Evolutionary conservation across 495 filamentous ascomycete species (phyloP), one percentile per base, ranked within the genome.

Genomic region (Neurospora discreta): DNA sequence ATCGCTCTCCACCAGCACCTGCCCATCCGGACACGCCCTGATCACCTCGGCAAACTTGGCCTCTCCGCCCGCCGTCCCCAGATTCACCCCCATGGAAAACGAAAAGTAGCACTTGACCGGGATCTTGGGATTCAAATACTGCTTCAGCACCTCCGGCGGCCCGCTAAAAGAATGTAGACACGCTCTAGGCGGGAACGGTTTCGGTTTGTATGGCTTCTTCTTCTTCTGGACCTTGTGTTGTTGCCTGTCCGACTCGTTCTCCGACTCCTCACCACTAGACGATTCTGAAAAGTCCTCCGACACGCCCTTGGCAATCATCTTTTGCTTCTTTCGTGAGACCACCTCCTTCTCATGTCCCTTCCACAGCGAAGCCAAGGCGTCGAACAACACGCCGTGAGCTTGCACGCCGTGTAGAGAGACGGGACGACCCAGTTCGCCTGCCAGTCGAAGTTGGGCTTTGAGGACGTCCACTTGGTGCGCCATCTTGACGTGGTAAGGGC

Each of bases 151-250:
- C 44, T 95, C 90, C 26, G 87, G 80, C n/a, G 91, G 87, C 1
- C 94, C 96, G 40, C 92, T 94, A 78, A 92, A 99, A 0, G 94
- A 97, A 80, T 99, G 95, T 75, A 99, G 85, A 77, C 95, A 99
- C 75, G 98, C 90, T 40, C 94, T 87, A 2, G 95, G 94, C 10
- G 95, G 95, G 77, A 91, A 99, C 0, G 91, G 91, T 46, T 85
- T 82, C 0, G 78, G 74, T 58, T 74, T 68, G 72, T 77, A 76
- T 5, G 43, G 68, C 70, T 73, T 74, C 39, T 43, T 68, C 33
- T 36, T 36, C 4, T 36, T 36, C 33, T 36, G 4, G 33, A 6
- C 33, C 4, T 36, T 36, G 33, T 36, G 33, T 36, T 5, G 33
- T 36, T 36, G 33, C 6, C 5, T n/a, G 41, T 67, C 52, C 30